A percentile compares a stretch with the other conserved stretches of the same genome.
phyloP scores from a whole-genome alignment of 2,329 filamentous ascomycete species.

The Grosmannia huntii region DNA sequence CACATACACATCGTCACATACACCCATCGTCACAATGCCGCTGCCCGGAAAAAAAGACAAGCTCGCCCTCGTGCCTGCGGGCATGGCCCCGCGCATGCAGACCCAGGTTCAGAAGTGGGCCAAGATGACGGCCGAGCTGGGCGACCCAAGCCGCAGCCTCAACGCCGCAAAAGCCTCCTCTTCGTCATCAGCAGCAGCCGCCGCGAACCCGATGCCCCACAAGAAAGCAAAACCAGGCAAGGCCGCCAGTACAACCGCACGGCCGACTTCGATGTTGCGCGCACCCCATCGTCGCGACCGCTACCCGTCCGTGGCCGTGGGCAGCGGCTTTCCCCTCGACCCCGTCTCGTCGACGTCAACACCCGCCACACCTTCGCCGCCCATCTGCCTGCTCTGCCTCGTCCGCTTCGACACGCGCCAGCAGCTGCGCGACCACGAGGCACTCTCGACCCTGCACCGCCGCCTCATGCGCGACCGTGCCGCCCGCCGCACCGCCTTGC shows the following conservation, averaged over 20 bases:
- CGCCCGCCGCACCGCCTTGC: slow-evolving; percentile 4
- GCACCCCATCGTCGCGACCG: slow-evolving; percentile 20
- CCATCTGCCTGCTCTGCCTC: slow-evolving; percentile 44
- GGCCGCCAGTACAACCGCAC: neutral
- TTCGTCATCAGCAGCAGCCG: neutral
- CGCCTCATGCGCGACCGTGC: slow-evolving; percentile 8
- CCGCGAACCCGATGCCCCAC: neutral
- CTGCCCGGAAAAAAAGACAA: slow-evolving; percentile 4
- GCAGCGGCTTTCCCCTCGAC: slow-evolving; percentile 15
- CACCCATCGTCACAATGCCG: neutral
- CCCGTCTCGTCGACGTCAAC: neutral
- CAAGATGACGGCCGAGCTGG: slow-evolving; percentile 49
- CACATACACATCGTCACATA: no score
- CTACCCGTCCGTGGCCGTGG: slow-evolving; percentile 46
- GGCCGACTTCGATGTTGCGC: slow-evolving; percentile 9
- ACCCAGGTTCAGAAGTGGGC: slow-evolving; percentile 55
- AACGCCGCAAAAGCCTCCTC: slow-evolving; percentile 9
- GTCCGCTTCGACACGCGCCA: slow-evolving; percentile 40
- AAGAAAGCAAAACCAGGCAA: neutral
- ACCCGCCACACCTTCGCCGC: neutral
- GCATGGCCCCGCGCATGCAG: slow-evolving; percentile 36
- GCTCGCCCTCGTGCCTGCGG: slow-evolving; percentile 14
- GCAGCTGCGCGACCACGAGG: slow-evolving; percentile 15
- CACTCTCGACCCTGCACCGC: slow-evolving; percentile 15
- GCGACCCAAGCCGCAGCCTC: neutral